A percentile compares a stretch with the other conserved stretches of the same genome.
These are phyloP conservation scores for Termitomyces sp. DNA, from an alignment of 1,284 basidiomycete genomes.

Conservation along the genomic window DNA sequence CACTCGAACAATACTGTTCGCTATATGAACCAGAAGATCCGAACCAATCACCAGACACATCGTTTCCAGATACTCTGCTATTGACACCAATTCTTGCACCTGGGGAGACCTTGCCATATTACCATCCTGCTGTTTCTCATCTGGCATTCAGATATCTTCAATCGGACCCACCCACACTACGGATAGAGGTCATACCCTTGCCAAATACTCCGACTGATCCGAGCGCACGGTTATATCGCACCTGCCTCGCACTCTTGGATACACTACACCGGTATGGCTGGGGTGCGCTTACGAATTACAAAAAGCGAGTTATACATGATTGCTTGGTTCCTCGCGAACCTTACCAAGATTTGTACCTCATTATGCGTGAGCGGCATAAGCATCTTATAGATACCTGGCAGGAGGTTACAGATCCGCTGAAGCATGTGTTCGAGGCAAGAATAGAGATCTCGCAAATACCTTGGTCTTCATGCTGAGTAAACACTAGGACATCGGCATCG, in stretches of 20 bases:
- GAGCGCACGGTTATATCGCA: slow-evolving; percentile 71
- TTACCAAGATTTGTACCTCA: slow-evolving; percentile 88
- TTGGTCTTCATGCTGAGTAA: slow-evolving; percentile 6
- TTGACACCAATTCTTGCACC: slow-evolving; percentile 54
- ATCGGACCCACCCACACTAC: slow-evolving; percentile 23
- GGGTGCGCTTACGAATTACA: slow-evolving; percentile 76
- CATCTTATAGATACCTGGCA: slow-evolving; percentile 71
- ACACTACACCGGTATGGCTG: slow-evolving; percentile 82
- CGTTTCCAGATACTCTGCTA: slow-evolving; percentile 40
- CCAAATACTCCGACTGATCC: slow-evolving; percentile 45
- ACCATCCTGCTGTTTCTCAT: slow-evolving; percentile 70
- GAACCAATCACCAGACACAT: slow-evolving; percentile 12
- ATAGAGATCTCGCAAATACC: background rate
- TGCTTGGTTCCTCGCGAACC: slow-evolving; percentile 68
- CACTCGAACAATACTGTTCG: slow-evolving; percentile 73
- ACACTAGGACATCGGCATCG: slow-evolving; percentile 80
- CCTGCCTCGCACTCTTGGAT: slow-evolving; percentile 76
- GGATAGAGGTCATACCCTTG: slow-evolving; percentile 43
- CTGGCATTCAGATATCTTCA: slow-evolving; percentile 67
- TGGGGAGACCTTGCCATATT: slow-evolving; percentile 60
- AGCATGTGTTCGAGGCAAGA: slow-evolving; percentile 81
- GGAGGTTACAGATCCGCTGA: slow-evolving; percentile 77
- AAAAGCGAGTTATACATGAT: slow-evolving; percentile 86
- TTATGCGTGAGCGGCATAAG: slow-evolving; percentile 81
- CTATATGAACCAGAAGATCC: slow-evolving; percentile 38